Percentiles rank a stretch among this genome's conserved stretches.
These are phyloP conservation scores for Blastocystis sp. DNA, from an alignment of 352 stramenopile species.

Conservation along the genomic window DNA sequence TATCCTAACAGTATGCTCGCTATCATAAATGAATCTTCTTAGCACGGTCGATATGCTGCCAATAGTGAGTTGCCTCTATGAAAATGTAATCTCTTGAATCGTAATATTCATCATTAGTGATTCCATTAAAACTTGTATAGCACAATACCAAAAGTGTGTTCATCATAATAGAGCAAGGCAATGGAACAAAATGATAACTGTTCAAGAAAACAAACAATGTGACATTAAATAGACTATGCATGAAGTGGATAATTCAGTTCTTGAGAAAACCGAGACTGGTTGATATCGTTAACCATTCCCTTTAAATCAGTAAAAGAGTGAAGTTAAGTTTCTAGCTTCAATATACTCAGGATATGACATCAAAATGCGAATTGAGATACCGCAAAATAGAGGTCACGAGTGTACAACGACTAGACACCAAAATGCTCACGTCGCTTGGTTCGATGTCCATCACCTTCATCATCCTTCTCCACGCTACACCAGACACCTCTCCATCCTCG, in stretches of 20 bases:
- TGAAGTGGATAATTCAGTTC: neutral
- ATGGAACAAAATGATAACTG: no score
- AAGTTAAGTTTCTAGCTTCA: neutral
- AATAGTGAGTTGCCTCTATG: no score
- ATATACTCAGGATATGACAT: neutral
- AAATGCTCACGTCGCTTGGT: neutral
- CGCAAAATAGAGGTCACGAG: neutral
- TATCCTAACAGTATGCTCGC: no score
- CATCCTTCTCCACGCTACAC: neutral
- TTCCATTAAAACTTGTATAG: no score
- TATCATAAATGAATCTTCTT: no score
- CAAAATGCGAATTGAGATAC: neutral
- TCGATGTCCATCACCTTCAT: neutral
- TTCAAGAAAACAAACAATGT: no score
- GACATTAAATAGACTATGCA: no score
- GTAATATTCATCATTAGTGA: no score
- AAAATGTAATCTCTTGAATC: no score
- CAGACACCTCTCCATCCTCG: neutral
- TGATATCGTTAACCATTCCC: neutral
- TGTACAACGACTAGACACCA: neutral
- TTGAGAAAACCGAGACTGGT: neutral
- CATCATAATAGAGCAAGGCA: no score
- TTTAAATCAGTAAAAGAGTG: neutral
- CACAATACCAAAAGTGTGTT: no score
- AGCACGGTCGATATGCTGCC: no score